Evolutionary conservation across 2,329 filamentous ascomycete species (phyloP), one percentile per base, ranked within the genome.

Genomic region (Blastomyces percursus): DNA sequence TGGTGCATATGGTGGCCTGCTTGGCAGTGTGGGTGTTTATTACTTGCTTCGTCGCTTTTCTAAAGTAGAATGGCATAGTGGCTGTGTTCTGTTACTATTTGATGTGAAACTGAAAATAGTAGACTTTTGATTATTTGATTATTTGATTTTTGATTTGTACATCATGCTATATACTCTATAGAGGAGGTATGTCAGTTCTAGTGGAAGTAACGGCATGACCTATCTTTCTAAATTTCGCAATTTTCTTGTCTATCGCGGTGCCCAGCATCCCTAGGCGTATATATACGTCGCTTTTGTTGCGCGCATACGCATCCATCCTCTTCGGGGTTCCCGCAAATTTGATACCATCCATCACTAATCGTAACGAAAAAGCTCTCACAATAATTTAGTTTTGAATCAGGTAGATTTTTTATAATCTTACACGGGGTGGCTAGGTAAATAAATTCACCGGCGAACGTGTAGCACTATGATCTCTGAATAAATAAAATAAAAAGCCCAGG

Each of bases 1-100:
- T 96, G 91, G 90, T 89, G 91, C 72, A 86, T 96, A 52, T 96
- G 92, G 92, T 94, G 91, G 88, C 92, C 92, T 0, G 91, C 90
- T 8, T 96, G 92, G 92, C 74, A 94, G 46, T 82, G 86, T 7
- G 89, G 79, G 4, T 72, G 71, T 64, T 69, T 74, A 0, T 62
- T 74, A 38, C 60, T 76, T 56, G 73, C 71, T 27, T 72, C 71
- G 38, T 75, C 73, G 3, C 61, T 77, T 52, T 42, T 65, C 48
- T 61, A 38, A 56, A 24, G 21, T 16, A n/a, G 40, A n/a, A 38
- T 38, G 58, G 19, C 11, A 14, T 14, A 30, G 14, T 51, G 24
- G 24, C 24, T 12, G 12, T 51, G 16, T 51, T 16, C 9, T 27
- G 30, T 55, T 32, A 2, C 38, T 2, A 30, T 32, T 52, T 52